These are phyloP conservation scores for Daldinia childiae DNA, from an alignment of 495 filamentous ascomycete species.

Conservation along the genomic window DNA sequence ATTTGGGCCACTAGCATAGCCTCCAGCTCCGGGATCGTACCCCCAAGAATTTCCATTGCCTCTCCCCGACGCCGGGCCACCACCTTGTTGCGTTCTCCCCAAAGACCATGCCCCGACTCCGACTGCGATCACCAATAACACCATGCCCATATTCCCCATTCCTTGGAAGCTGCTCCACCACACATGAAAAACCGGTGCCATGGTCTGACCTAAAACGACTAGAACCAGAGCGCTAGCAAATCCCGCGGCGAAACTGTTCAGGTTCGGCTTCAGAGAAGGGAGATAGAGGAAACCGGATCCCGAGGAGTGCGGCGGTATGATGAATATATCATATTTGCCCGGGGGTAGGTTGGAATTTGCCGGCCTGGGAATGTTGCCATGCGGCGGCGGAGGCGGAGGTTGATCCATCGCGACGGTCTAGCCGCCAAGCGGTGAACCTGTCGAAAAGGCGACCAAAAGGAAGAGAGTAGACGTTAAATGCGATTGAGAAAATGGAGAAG, in stretches of 20 bases:
- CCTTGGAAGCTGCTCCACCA: constrained; percentile 73
- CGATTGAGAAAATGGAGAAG: constrained; percentile 34
- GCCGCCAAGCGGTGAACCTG: constrained; percentile 19
- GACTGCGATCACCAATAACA: constrained; percentile 70
- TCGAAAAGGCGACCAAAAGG: constrained; percentile 16
- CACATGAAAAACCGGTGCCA: constrained; percentile 72
- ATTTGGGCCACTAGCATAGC: constrained; percentile 33
- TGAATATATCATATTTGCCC: constrained; percentile 95
- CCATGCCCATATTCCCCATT: constrained; percentile 68
- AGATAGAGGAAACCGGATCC: constrained; percentile 94
- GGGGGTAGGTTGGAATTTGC: constrained; percentile 66
- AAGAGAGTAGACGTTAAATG: constrained; percentile 19
- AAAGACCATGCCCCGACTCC: constrained; percentile 79
- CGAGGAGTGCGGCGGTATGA: constrained; percentile 92
- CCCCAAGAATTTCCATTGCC: constrained; percentile 43
- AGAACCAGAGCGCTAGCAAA: constrained; percentile 74
- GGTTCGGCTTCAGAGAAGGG: constrained; percentile 82
- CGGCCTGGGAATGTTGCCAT: constrained; percentile 68
- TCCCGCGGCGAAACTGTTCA: constrained; percentile 91
- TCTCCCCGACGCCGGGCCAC: constrained; percentile 44
- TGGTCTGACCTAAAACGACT: constrained; percentile 71
- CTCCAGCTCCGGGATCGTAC: constrained; percentile 41
- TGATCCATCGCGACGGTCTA: constrained; percentile 36
- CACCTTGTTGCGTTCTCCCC: constrained; percentile 70
- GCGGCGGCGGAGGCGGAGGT: constrained; percentile 57